phyloP scores from a whole-genome alignment of 176 grass and related monocot species.

The Pontederia crassipes region DNA sequence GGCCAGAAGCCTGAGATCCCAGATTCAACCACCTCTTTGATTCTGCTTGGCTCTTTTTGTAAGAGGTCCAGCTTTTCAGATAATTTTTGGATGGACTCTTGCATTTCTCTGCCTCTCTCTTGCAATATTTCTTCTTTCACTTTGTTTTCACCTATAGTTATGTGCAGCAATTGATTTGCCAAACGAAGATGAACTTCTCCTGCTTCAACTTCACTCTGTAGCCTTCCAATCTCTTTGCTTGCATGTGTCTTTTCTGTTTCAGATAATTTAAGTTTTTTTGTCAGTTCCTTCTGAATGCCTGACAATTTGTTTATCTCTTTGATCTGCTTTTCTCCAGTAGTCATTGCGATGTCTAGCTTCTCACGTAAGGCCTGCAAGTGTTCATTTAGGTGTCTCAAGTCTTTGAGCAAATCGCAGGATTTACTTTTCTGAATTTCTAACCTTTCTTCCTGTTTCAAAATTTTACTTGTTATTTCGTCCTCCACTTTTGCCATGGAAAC shows the following conservation, averaged over 20 bases:
- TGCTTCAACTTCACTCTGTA: conserved; percentile 40
- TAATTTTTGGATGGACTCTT: conserved; percentile 33
- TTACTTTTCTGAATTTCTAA: conserved; percentile 21
- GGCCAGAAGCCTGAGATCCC: conserved; percentile 24
- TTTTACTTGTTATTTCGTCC: conserved; percentile 35
- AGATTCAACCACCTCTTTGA: conserved; percentile 28
- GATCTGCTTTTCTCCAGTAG: conserved; percentile 32
- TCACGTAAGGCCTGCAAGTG: conserved; percentile 30
- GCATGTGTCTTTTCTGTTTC: conserved; percentile 31
- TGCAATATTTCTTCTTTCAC: conserved; percentile 52
- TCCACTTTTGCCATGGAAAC: conserved; percentile 36
- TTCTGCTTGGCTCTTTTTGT: conserved; percentile 37
- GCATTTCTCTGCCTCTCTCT: conserved; percentile 27
- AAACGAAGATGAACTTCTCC: conserved; percentile 50
- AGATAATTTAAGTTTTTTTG: conserved; percentile 24
- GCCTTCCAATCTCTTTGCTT: conserved; percentile 38
- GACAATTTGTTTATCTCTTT: conserved; percentile 30
- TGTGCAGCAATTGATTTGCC: conserved; percentile 57
- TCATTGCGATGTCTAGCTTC: conserved; percentile 29
- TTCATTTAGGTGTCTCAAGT: conserved; percentile 36
- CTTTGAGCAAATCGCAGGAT: conserved; percentile 19
- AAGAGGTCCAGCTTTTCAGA: conserved; percentile 24
- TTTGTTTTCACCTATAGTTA: conserved; percentile 46
- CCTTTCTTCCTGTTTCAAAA: conserved; percentile 33
- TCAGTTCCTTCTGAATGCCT: conserved; percentile 17